These are phyloP conservation scores for Penicillium cataractarum DNA, from an alignment of 495 filamentous ascomycete species.

Conservation along the genomic window DNA sequence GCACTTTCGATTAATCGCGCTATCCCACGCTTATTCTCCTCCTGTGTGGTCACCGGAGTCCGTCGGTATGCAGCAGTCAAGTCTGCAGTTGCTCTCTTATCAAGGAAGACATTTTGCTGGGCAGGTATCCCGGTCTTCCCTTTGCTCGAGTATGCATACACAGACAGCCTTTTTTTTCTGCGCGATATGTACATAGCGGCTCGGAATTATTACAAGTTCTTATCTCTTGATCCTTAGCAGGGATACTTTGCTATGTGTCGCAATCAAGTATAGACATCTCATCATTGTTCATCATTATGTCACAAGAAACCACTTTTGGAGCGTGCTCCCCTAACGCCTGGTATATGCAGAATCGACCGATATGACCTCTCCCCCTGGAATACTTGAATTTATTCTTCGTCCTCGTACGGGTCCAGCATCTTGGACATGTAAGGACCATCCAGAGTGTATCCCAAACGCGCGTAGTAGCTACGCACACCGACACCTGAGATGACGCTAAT, in stretches of 20 bases:
- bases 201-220: slow-evolving; percentile 20
- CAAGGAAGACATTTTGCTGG: slow-evolving; percentile 21
- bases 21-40: slow-evolving; percentile 2
- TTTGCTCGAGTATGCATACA: slow-evolving; percentile 16
- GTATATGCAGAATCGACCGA: slow-evolving; percentile 16
- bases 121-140: slow-evolving; percentile 27
- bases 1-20: background rate
- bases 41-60: slow-evolving; percentile 9
- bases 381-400: slow-evolving; percentile 39
- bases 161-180: slow-evolving; percentile 14
- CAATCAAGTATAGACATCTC: slow-evolving; percentile 29
- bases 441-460: slow-evolving; percentile 85
- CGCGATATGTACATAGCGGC: slow-evolving; percentile 35
- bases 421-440: slow-evolving; percentile 94
- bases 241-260: slow-evolving; percentile 8
- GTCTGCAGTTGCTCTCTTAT: slow-evolving; percentile 14
- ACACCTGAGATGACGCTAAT: slow-evolving; percentile 96
- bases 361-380: background rate
- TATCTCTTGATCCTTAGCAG: slow-evolving; percentile 5
- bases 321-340: slow-evolving; percentile 19
- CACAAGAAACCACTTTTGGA: slow-evolving; percentile 20
- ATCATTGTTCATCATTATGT: slow-evolving; percentile 28
- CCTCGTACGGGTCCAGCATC: slow-evolving; percentile 51
- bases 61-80: slow-evolving; percentile 2
- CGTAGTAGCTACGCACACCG: slow-evolving; percentile 92